phyloP scores from a whole-genome alignment of 192 early-diverging fungal species.

The Backusella tarrabulga region DNA sequence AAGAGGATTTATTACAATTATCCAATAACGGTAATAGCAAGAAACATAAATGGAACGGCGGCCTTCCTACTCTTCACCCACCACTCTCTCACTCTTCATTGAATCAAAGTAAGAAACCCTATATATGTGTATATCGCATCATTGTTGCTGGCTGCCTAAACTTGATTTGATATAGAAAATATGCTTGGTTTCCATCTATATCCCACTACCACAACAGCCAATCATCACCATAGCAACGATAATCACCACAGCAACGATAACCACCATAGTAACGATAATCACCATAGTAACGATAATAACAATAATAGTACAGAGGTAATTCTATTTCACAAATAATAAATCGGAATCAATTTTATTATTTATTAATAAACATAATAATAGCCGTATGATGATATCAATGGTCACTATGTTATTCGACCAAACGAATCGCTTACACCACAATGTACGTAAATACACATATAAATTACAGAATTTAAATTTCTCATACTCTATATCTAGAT shows the following conservation, averaged over 20 bases:
- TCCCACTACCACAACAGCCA: background rate
- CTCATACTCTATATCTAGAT: slow-evolving; percentile 43
- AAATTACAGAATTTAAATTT: background rate
- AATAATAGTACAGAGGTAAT: slow-evolving; percentile 1
- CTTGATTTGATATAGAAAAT: background rate
- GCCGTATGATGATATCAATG: slow-evolving; percentile 86
- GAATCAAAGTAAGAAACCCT: slow-evolving; percentile 6
- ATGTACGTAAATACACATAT: slow-evolving; percentile 50
- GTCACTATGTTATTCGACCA: slow-evolving; percentile 82
- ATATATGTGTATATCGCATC: background rate
- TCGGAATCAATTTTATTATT: background rate
- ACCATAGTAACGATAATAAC: background rate
- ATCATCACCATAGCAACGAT: background rate
- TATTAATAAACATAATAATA: background rate
- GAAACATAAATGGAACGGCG: background rate
- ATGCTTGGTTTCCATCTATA: slow-evolving; percentile 5
- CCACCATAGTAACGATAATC: background rate
- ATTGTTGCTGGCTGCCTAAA: background rate
- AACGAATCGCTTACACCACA: slow-evolving; percentile 72
- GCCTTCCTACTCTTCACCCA: background rate
- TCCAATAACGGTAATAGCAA: background rate
- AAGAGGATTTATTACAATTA: background rate
- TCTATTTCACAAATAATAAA: background rate
- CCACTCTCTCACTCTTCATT: background rate
- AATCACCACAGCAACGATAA: background rate